These are phyloP conservation scores for Debaryomyces maramus DNA, from an alignment of 805 yeast species.

Conservation along the genomic window DNA sequence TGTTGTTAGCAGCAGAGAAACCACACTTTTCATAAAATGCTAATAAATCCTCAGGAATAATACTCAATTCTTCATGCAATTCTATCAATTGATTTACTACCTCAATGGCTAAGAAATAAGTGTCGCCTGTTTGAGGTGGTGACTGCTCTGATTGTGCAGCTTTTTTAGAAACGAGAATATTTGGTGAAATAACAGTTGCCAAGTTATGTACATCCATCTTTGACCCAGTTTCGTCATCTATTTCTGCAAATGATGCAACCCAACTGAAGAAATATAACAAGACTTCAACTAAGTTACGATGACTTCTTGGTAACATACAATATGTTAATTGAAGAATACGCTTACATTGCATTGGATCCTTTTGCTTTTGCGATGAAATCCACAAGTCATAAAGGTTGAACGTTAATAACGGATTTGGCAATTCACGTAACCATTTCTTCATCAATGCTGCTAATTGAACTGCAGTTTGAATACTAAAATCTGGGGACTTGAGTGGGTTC, in stretches of 20 bases:
- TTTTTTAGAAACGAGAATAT: constrained; percentile 66
- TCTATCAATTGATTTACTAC: constrained; percentile 83
- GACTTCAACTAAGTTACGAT: constrained; percentile 86
- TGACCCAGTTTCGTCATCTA: constrained; percentile 82
- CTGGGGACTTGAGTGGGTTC: constrained; percentile 69
- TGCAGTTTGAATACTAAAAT: constrained; percentile 72
- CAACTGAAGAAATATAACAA: constrained; percentile 82
- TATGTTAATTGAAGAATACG: constrained; percentile 63
- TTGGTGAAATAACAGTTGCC: constrained; percentile 95
- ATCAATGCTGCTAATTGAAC: constrained; percentile 91
- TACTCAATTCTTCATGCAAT: constrained; percentile 72
- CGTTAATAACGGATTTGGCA: constrained; percentile 89
- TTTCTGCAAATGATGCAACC: constrained; percentile 93
- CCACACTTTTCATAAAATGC: constrained; percentile 49
- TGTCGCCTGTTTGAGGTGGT: constrained; percentile 51
- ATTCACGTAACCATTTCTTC: constrained; percentile 86
- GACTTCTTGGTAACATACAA: constrained; percentile 75
- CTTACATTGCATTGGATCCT: constrained; percentile 46
- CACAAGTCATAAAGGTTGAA: constrained; percentile 73
- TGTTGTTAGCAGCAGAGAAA: constrained; percentile 25
- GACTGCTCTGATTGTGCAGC: constrained; percentile 22
- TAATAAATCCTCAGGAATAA: constrained; percentile 68
- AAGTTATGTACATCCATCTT: constrained; percentile 95
- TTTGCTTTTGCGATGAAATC: constrained; percentile 62
- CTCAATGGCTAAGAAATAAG: constrained; percentile 86